Conservation (phyloP, 345 rosid genomes). For the Eucalyptus paniculata region DNA sequence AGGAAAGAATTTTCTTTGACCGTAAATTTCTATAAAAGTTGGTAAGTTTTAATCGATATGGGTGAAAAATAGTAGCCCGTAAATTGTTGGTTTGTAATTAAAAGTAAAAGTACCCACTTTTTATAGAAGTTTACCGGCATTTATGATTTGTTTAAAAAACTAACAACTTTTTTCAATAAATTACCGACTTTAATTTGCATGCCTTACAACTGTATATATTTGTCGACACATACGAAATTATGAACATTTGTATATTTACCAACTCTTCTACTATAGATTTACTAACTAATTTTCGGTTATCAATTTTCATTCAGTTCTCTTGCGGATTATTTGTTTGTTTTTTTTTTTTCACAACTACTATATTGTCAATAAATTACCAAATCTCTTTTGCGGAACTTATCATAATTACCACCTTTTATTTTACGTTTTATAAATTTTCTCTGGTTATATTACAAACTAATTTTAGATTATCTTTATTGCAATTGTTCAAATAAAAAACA, state of each 20-base stretch:
- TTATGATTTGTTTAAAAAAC: not conserved
- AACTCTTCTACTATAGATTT: not conserved
- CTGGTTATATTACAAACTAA: not conserved
- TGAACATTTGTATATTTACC: not conserved
- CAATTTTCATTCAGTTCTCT: not conserved
- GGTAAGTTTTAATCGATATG: not conserved
- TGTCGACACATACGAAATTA: not conserved
- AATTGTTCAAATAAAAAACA: not conserved
- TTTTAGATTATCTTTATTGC: not conserved
- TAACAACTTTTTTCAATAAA: not conserved
- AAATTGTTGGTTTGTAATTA: not conserved
- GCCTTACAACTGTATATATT: not conserved
- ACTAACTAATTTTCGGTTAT: not conserved
- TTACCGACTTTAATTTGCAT: not conserved
- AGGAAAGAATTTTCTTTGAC: not conserved
- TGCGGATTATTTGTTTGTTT: not conserved
- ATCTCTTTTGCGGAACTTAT: not conserved
- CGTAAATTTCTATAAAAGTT: not conserved
- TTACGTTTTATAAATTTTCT: not conserved
- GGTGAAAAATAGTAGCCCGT: not conserved
- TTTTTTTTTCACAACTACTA: not conserved
- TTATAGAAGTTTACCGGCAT: not conserved
- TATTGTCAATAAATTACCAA: not conserved
- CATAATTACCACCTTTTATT: not conserved
- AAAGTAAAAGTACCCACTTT: not conserved